phyloP scores from a whole-genome alignment of 495 filamentous ascomycete genomes.

The Evernia prunastri region DNA sequence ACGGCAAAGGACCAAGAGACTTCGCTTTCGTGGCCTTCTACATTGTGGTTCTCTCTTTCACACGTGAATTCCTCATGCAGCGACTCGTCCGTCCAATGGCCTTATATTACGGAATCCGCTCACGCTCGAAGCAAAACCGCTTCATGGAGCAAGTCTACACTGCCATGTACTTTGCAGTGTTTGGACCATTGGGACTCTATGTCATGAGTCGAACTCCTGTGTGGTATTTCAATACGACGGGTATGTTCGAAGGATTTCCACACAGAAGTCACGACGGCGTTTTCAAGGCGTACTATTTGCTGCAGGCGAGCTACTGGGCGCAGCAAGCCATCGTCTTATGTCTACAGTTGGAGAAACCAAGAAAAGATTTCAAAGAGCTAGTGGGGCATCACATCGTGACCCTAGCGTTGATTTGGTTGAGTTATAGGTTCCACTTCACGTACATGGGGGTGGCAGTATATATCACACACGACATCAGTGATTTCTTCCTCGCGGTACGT shows the following conservation, averaged over 20 bases:
- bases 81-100: constrained; percentile 77
- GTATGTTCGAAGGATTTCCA: constrained; percentile 88
- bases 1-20: constrained; percentile 84
- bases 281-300: constrained; percentile 97
- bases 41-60: constrained; percentile 82
- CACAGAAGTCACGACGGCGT: constrained; percentile 73
- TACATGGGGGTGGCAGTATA: constrained; percentile 97
- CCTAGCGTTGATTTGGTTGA: constrained; percentile 75
- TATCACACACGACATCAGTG: constrained; percentile 90
- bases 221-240: constrained; percentile 96
- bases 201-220: constrained; percentile 86
- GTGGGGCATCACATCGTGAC: constrained; percentile 93
- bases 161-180: constrained; percentile 83
- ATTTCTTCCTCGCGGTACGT: constrained; percentile 94
- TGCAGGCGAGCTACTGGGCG: constrained; percentile 93
- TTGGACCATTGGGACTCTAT: constrained; percentile 82
- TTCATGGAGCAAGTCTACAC: constrained; percentile 99
- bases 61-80: constrained; percentile 96
- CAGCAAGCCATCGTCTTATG: constrained; percentile 90
- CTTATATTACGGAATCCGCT: constrained; percentile 59
- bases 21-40: constrained; percentile 87
- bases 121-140: constrained; percentile 72
- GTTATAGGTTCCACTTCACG: constrained; percentile 97
- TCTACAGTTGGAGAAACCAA: constrained; percentile 85
- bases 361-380: constrained; percentile 95